phyloP scores from a whole-genome alignment of 2,329 filamentous ascomycete species.

The Cryphonectria carpinicola region DNA sequence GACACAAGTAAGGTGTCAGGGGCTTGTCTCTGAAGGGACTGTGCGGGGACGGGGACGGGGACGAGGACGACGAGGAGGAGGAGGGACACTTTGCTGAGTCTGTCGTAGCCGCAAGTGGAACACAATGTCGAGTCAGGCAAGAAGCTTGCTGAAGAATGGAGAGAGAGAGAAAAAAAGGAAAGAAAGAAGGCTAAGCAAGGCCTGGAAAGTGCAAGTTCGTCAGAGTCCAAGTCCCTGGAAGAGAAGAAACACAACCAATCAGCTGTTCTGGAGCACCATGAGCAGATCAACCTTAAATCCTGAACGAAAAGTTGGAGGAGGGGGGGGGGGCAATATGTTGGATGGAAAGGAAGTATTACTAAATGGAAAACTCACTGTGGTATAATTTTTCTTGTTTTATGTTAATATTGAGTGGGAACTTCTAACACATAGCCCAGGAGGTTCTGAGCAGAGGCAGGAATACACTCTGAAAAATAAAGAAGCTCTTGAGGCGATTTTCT shows the following conservation, averaged over 20 bases:
- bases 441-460: neutral
- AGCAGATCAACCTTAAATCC: slow-evolving; percentile 9
- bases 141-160: neutral
- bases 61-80: neutral
- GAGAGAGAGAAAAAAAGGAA: too few relatives aligned
- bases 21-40: neutral
- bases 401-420: neutral
- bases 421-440: neutral
- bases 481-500: neutral
- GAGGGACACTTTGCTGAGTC: neutral
- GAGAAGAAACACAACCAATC: slow-evolving; percentile 12
- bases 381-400: neutral
- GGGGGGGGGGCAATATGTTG: neutral
- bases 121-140: slow-evolving; percentile 6
- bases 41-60: neutral
- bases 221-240: slow-evolving; percentile 10
- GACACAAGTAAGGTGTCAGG: neutral
- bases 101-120: neutral
- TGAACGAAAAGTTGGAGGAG: neutral
- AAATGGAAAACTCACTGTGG: neutral
- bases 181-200: neutral
- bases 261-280: slow-evolving; percentile 10
- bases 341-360: too few relatives aligned
- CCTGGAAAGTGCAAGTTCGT: neutral
- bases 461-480: neutral